Evolutionary conservation across 169 alveolate species (phyloP).

Genomic region (Cryptosporidium muris): DNA sequence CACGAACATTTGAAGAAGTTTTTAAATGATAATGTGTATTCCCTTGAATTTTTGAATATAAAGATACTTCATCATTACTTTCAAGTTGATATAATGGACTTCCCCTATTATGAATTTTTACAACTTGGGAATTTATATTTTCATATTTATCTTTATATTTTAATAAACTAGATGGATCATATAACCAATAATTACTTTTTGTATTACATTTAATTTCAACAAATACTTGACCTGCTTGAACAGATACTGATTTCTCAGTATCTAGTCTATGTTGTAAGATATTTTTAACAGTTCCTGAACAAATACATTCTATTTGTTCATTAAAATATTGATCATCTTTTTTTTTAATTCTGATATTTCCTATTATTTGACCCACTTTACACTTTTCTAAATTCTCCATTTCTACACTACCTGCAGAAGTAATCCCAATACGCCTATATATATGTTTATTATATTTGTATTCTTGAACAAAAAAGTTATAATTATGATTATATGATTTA

Average conservation of each 20-base stretch:
- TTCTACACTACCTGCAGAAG: neutral
- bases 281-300: constrained; percentile 1
- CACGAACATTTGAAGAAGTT: neutral
- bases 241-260: neutral
- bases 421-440: constrained; percentile 13
- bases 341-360: neutral
- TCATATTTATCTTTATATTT: neutral
- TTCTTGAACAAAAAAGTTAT: constrained; percentile 23
- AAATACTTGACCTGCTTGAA: constrained; percentile 26
- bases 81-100: constrained; percentile 11
- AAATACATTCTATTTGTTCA: constrained; percentile 3
- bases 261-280: neutral
- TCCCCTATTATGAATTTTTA: constrained; percentile 5
- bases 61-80: neutral
- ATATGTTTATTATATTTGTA: neutral
- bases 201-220: neutral
- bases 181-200: neutral
- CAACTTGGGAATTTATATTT: neutral
- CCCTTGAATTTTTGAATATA: neutral
- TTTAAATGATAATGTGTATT: neutral
- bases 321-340: neutral
- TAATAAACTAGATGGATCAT: neutral
- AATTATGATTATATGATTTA: neutral
- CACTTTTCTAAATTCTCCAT: neutral
- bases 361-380: neutral